Base-by-base conservation (phyloP, 495 filamentous ascomycete species). In the Xylaria acuta region DNA sequence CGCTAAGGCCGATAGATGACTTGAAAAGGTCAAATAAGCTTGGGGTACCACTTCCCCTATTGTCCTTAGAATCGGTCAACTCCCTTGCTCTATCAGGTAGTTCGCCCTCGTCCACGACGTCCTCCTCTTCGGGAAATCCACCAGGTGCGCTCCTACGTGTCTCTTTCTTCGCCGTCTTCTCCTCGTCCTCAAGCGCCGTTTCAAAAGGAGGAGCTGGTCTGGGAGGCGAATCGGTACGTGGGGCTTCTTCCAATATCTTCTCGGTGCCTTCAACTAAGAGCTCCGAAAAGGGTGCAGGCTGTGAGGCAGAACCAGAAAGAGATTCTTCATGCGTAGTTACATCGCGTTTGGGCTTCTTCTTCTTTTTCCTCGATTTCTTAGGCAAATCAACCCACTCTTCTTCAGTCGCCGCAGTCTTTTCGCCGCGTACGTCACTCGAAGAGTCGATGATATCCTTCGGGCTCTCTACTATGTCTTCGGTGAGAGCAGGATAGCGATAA, bases 1-100 rank as follows among this genome's bases (percentile, higher is more conserved):
- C 63, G 47, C 73, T 66, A 73, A 72, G 71, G n/a, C 77, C 76
- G 49, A 83, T 81, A 22, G 80, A 76, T 36, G 75, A 72, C 64
- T 73, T 78, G 59, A 81, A 70, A 59, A 77, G 75, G 41, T 78
- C 80, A 45, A 84, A 82, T 22, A 84, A 79, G 70, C 79, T 77
- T 27, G 77, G 80, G 47, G 72, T 72, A 49, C 75, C 66, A 20
- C 73, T 75, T 47, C 73, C 78, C 32, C 76, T 78, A 53, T 80
- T 80, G 59, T 80, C 79, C 54, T 79, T 76, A 27, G 76, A 74
- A 22, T 75, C 77, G 41, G 74, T 70, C 58, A 60, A 74, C 20
- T 77, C 79, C 8, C 70, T 75, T 38, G 72, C 77, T 67, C 67
- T 75, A 64, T 83, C 78, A 1, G 83, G 79, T 18, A 77, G 81